Conservation (phyloP, 768 basidiomycete genomes). For the Epithele typhae region DNA sequence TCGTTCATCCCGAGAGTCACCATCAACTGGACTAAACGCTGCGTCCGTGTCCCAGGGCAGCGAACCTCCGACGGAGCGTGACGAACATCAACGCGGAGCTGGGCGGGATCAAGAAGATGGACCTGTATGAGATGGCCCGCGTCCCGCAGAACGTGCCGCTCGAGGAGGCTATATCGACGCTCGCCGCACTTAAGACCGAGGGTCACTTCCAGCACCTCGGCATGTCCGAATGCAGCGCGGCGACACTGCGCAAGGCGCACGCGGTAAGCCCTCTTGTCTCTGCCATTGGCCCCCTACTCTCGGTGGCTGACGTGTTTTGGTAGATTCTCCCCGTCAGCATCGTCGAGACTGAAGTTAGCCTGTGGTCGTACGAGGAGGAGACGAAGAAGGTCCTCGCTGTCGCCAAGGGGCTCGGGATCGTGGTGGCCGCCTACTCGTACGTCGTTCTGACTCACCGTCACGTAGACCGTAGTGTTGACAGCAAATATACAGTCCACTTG, state of each 20-base stretch:
- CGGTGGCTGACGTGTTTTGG: neutral
- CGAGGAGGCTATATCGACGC: slow-evolving; percentile 40
- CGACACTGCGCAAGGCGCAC: slow-evolving; percentile 38
- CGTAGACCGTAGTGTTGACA: too few species aligned
- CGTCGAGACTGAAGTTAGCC: slow-evolving; percentile 66
- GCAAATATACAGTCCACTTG: slow-evolving; percentile 55
- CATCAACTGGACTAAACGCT: too few species aligned
- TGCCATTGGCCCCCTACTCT: neutral
- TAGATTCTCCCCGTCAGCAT: slow-evolving; percentile 52
- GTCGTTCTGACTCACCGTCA: slow-evolving; percentile 14
- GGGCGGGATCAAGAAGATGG: slow-evolving; percentile 49
- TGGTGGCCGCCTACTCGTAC: slow-evolving; percentile 59
- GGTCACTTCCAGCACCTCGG: slow-evolving; percentile 59
- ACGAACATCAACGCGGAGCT: slow-evolving; percentile 39
- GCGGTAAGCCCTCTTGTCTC: slow-evolving; percentile 26
- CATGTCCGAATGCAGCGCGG: slow-evolving; percentile 48
- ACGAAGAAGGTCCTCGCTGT: slow-evolving; percentile 50
- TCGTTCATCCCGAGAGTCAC: neutral
- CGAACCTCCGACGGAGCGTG: slow-evolving; percentile 47
- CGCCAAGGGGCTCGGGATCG: slow-evolving; percentile 49
- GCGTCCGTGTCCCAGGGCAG: slow-evolving; percentile 24
- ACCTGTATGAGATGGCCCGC: slow-evolving; percentile 54
- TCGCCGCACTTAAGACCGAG: slow-evolving; percentile 46
- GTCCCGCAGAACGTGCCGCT: slow-evolving; percentile 39
- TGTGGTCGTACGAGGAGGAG: slow-evolving; percentile 53